phyloP scores from a whole-genome alignment of 306 rosid species.

The Cyclanthera cordifolia region DNA sequence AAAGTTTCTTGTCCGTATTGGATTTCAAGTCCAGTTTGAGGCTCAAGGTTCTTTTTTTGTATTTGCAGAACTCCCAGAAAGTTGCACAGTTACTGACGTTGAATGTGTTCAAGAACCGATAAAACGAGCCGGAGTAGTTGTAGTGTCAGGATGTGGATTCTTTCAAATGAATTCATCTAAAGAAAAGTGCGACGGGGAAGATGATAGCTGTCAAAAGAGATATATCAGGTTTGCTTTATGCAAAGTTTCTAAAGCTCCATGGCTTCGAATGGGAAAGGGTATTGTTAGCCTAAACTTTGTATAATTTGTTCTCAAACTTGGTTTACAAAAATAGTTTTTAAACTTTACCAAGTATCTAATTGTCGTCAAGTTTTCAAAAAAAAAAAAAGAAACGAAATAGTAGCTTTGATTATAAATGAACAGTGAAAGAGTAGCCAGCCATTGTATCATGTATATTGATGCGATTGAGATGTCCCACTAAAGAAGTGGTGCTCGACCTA shows the following conservation, averaged over 20 bases:
- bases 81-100: slow-evolving; percentile 52
- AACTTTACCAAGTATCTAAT: too few species aligned
- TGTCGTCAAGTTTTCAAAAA: too few species aligned
- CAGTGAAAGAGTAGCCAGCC: not conserved
- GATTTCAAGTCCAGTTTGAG: slow-evolving; percentile 54
- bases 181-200: slow-evolving; percentile 23
- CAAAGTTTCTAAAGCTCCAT: slow-evolving; percentile 18
- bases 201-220: slow-evolving; percentile 36
- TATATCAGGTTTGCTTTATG: slow-evolving; percentile 82
- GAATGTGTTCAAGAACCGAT: slow-evolving; percentile 59
- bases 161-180: slow-evolving; percentile 28
- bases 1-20: slow-evolving; percentile 43
- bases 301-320: too few species aligned
- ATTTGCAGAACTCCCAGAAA: slow-evolving; percentile 67
- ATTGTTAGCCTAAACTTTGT: not conserved
- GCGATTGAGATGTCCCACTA: not conserved
- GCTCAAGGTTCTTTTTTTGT: slow-evolving; percentile 76
- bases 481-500: not conserved
- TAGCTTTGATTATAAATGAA: too few species aligned
- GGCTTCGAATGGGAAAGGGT: not conserved
- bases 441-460: not conserved
- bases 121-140: slow-evolving; percentile 69
- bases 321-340: too few species aligned
- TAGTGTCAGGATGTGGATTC: slow-evolving; percentile 76
- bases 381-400: too few species aligned